Conservation (phyloP, 208 protist genomes). For the Balamuthia mandrillaris region DNA sequence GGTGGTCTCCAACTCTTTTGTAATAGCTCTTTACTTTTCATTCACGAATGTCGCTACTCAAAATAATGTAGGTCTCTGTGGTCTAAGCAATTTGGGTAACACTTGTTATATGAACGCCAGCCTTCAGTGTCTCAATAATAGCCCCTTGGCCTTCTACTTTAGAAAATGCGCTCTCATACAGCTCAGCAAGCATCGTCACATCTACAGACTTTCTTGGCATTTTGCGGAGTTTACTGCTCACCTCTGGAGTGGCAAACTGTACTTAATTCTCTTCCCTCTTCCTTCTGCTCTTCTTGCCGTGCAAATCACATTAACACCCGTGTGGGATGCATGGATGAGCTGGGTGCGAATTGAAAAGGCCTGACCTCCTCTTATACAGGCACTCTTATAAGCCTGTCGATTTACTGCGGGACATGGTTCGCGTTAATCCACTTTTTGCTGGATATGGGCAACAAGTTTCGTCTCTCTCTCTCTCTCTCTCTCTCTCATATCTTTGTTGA, state of each 20-base stretch:
- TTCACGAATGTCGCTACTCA: no score
- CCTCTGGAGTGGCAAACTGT: background rate
- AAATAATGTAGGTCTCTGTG: conserved; percentile 58
- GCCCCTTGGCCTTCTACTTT: conserved; percentile 75
- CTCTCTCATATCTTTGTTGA: no score
- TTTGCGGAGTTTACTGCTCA: background rate
- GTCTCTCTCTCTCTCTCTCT: background rate
- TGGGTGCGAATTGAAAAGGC: background rate
- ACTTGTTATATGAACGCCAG: conserved; percentile 95
- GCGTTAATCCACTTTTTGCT: background rate
- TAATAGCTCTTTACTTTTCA: no score
- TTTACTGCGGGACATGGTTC: background rate
- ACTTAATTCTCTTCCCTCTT: no score
- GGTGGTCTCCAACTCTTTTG: no score
- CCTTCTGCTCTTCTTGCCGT: no score
- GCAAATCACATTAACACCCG: no score
- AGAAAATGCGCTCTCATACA: background rate
- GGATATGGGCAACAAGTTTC: background rate
- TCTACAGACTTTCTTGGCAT: background rate
- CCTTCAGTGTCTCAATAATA: conserved; percentile 88
- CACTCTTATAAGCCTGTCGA: background rate
- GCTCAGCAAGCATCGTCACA: background rate
- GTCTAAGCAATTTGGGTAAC: conserved; percentile 90
- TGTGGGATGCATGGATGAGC: no score
- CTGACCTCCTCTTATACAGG: background rate